Conservation (phyloP, 768 basidiomycete genomes). For the Boletus reticulatus region DNA sequence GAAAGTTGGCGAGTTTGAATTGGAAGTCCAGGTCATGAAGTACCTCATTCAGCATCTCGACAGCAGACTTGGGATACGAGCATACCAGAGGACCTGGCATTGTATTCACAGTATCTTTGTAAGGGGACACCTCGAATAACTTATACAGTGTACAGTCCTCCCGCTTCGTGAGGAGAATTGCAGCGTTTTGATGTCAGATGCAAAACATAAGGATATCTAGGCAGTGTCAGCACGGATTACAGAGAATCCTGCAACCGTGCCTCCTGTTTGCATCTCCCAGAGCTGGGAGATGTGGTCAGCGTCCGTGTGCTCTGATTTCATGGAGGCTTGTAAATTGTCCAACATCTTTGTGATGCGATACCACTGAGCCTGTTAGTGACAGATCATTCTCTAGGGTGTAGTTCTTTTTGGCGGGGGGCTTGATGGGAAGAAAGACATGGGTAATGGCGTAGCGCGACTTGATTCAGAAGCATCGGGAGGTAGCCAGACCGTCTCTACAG, state of each 20-base stretch:
- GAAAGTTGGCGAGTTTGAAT: slow-evolving; percentile 9
- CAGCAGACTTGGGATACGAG: slow-evolving; percentile 21
- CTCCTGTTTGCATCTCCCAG: background rate
- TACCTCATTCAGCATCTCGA: slow-evolving; percentile 9
- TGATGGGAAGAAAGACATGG: background rate
- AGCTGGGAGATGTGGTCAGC: background rate
- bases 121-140: slow-evolving; percentile 27
- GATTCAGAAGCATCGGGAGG: background rate
- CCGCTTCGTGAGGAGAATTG: slow-evolving; percentile 34
- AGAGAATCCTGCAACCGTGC: background rate
- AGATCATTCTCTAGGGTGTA: background rate
- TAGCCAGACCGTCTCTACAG: background rate
- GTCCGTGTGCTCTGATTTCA: background rate
- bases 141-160: slow-evolving; percentile 10
- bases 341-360: background rate
- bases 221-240: background rate
- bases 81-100: slow-evolving; percentile 15
- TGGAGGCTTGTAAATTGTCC: background rate
- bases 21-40: slow-evolving; percentile 12
- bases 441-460: background rate
- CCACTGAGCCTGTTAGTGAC: background rate
- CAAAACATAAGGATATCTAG: slow-evolving; percentile 38
- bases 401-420: background rate
- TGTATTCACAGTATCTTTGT: slow-evolving; percentile 30
- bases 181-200: slow-evolving; percentile 43